phyloP scores from a whole-genome alignment of 495 filamentous ascomycete genomes.

The Aspergillus diversus region DNA sequence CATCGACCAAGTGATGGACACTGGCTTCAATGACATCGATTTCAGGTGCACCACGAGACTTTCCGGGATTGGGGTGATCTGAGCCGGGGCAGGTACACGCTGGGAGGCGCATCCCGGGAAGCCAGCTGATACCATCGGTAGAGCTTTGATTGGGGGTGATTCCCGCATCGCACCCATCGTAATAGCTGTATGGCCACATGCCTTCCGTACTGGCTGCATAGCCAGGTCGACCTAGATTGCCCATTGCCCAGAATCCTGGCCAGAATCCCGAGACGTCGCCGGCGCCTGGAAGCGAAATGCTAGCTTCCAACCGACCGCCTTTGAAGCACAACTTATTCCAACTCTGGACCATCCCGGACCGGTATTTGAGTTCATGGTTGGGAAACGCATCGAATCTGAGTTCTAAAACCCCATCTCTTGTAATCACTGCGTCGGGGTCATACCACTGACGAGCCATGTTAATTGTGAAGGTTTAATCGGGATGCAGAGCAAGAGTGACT shows the following conservation, averaged over 20 bases:
- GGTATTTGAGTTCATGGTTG: constrained; percentile 70
- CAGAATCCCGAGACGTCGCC: constrained; percentile 74
- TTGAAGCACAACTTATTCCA: constrained; percentile 84
- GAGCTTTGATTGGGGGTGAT: constrained; percentile 80
- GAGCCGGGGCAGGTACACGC: constrained; percentile 67
- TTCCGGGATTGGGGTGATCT: constrained; percentile 74
- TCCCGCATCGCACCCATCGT: constrained; percentile 71
- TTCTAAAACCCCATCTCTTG: constrained; percentile 67
- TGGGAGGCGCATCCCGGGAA: constrained; percentile 76
- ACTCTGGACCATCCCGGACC: constrained; percentile 81
- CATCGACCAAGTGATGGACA: constrained; percentile 54
- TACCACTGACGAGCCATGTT: constrained; percentile 61
- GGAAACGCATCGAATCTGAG: constrained; percentile 68
- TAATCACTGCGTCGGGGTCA: constrained; percentile 75
- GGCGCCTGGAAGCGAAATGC: constrained; percentile 71
- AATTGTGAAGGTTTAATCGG: neutral
- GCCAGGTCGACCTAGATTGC: constrained; percentile 71
- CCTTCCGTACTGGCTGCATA: constrained; percentile 73
- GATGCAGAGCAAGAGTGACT: constrained; percentile 1
- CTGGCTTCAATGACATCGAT: constrained; percentile 78
- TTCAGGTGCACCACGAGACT: constrained; percentile 72
- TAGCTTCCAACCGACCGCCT: constrained; percentile 76
- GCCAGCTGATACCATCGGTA: constrained; percentile 65
- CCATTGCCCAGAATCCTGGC: constrained; percentile 85
- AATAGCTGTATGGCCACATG: constrained; percentile 81